Percentiles rank a stretch among this genome's conserved stretches.
Evolutionary conservation across 1,139 yeast genomes (phyloP).

Genomic region (Candida sanyaensis): DNA sequence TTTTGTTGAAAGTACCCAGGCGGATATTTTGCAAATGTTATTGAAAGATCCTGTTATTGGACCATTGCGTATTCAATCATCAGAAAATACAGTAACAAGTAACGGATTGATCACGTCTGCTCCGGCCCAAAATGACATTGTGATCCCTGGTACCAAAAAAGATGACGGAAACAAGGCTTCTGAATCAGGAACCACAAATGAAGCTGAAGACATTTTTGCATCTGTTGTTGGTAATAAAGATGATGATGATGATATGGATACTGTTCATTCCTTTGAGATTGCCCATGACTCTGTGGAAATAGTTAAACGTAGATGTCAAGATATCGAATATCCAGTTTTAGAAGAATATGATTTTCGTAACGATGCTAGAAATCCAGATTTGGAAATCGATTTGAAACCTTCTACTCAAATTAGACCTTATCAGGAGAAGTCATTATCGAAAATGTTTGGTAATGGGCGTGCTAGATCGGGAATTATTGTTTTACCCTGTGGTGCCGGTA

Average conservation of each 20-base stretch:
- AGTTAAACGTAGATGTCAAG: constrained; percentile 93
- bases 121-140: constrained; percentile 61
- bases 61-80: constrained; percentile 71
- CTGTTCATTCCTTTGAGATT: constrained; percentile 95
- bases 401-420: constrained; percentile 98
- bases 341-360: constrained; percentile 98
- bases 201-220: constrained; percentile 72
- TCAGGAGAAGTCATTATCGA: constrained; percentile 92
- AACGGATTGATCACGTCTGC: constrained; percentile 55
- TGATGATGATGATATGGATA: constrained; percentile 87
- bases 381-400: constrained; percentile 93
- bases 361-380: constrained; percentile 85
- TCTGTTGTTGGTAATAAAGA: constrained; percentile 81
- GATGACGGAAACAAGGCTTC: constrained; percentile 12
- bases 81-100: constrained; percentile 46
- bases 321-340: constrained; percentile 93
- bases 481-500: constrained; percentile 98
- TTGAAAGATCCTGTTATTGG: constrained; percentile 91
- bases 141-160: constrained; percentile 63
- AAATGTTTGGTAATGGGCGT: constrained; percentile 99
- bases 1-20: constrained; percentile 94
- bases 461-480: constrained; percentile 98
- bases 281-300: constrained; percentile 88
- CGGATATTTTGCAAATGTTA: constrained; percentile 90
- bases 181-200: constrained; percentile 21